Percentiles rank a stretch among this genome's conserved stretches.
phyloP scores from a whole-genome alignment of 805 yeast genomes.

The Saccharomycopsis fermentans region DNA sequence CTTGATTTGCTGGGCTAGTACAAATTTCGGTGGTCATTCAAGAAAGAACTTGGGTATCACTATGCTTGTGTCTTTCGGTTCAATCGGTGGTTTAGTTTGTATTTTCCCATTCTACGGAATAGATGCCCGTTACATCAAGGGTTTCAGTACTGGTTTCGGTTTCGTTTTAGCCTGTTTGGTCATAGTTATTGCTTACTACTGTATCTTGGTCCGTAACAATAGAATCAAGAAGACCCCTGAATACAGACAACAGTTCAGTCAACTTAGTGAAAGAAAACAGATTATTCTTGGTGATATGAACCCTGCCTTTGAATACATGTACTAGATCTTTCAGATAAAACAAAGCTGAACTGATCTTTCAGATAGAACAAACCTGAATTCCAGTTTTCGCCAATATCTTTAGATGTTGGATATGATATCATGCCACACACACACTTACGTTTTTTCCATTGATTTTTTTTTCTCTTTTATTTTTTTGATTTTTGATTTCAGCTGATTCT shows the following conservation, averaged over 20 bases:
- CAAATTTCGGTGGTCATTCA: slow-evolving; percentile 36
- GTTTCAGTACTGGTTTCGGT: slow-evolving; percentile 13
- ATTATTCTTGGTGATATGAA: slow-evolving; percentile 30
- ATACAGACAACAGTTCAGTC: slow-evolving; percentile 24
- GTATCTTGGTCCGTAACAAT: slow-evolving; percentile 15
- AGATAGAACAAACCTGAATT: neutral
- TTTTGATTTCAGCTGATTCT: neutral
- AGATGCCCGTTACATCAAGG: slow-evolving; percentile 5
- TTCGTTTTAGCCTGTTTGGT: slow-evolving; percentile 5
- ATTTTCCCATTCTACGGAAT: slow-evolving; percentile 11
- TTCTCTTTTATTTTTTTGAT: too few species aligned
- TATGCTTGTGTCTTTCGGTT: slow-evolving; percentile 58
- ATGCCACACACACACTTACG: neutral
- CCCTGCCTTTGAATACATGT: slow-evolving; percentile 30
- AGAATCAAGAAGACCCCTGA: slow-evolving; percentile 22
- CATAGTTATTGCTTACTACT: slow-evolving; percentile 4
- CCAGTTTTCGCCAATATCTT: neutral
- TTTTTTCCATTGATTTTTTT: neutral
- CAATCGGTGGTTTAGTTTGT: slow-evolving; percentile 43
- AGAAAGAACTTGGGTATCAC: slow-evolving; percentile 51
- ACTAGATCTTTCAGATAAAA: slow-evolving; percentile 17
- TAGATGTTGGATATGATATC: neutral
- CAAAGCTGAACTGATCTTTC: neutral
- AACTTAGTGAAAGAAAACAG: slow-evolving; percentile 25
- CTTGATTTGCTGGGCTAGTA: slow-evolving; percentile 48